A percentile compares a stretch with the other conserved stretches of the same genome.
Conservation (phyloP, 768 basidiomycete genomes). For the Boletus pseudopeckii region DNA sequence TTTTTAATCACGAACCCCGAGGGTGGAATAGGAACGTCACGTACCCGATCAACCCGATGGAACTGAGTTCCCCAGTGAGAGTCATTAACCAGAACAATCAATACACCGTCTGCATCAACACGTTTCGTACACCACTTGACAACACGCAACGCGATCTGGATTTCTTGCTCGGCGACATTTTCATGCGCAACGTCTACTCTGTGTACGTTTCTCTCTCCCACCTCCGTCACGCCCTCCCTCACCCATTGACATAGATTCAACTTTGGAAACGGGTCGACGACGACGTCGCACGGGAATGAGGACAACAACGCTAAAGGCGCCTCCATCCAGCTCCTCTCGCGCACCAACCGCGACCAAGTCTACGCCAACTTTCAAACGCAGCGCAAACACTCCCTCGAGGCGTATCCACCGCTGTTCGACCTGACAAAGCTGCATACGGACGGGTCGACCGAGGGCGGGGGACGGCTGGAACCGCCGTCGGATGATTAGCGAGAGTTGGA, state of each 20-base stretch:
- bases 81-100: conserved; percentile 28
- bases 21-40: conserved; percentile 21
- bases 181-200: conserved; percentile 45
- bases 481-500: not conserved
- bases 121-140: conserved; percentile 32
- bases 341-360: conserved; percentile 35
- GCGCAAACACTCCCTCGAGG: conserved; percentile 13
- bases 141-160: conserved; percentile 32
- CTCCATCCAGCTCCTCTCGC: conserved; percentile 40
- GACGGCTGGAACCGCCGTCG: conserved; percentile 15
- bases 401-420: conserved; percentile 25
- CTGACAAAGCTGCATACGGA: conserved; percentile 16
- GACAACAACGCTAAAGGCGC: conserved; percentile 23
- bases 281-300: not conserved
- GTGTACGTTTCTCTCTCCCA: conserved; percentile 28
- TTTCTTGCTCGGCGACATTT: conserved; percentile 41
- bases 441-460: conserved; percentile 21
- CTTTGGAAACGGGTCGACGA: conserved; percentile 35
- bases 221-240: not conserved
- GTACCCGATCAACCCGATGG: conserved; percentile 44
- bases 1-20: not conserved
- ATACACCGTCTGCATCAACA: conserved; percentile 38
- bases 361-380: conserved; percentile 24
- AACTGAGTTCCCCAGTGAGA: conserved; percentile 33
- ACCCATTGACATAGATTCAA: conserved; percentile 32